Base-by-base conservation (phyloP, 306 rosid genomes). In the Lablab purpureus region DNA sequence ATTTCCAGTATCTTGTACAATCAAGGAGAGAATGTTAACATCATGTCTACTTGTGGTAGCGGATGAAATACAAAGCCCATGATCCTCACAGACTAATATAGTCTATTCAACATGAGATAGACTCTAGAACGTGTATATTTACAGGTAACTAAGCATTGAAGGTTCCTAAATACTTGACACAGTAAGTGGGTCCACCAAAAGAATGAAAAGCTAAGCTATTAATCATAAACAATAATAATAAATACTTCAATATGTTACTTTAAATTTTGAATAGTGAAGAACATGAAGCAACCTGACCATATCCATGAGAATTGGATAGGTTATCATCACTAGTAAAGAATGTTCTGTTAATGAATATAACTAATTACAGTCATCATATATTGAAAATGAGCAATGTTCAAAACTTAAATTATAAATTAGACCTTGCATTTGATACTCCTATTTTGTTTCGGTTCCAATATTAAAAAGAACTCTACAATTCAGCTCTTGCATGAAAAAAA, bases 271-370 rank as follows among this genome's bases (percentile, higher is more conserved):
- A 47, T 58, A 10, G 40, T n/a, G 28, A 54, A 72, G 37, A 64
- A 64, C 79, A 37, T 37, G 50, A 80, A 54, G 41, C 49, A 73
- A 64, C 49, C 37, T 68, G 21, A 28, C 4, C 60, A 74, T 65
- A 63, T 40, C 52, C 62, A 55, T 32, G 62, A 45, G 60, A 68
- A 68, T 45, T 65, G 51, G 43, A 71, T 9, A 52, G 69, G 52
- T 65, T 37, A 72, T 64, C 59, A 30, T 52, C 75, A 73, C 69
- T 73, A 73, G 21, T 19, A 80, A 65, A 28, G 62, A 73, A 73
- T 9, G 19, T 51, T 40, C 84, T 51, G 43, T 79, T 50, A 78
- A 80, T 73, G 69, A 40, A 62, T 46, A 49, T 41, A 73, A 74
- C 68, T 30, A 74, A 43, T 52, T 73, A 50, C n/a, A 30, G 25